phyloP scores from a whole-genome alignment of 1,139 yeast genomes.

The Taphrina sp. region DNA sequence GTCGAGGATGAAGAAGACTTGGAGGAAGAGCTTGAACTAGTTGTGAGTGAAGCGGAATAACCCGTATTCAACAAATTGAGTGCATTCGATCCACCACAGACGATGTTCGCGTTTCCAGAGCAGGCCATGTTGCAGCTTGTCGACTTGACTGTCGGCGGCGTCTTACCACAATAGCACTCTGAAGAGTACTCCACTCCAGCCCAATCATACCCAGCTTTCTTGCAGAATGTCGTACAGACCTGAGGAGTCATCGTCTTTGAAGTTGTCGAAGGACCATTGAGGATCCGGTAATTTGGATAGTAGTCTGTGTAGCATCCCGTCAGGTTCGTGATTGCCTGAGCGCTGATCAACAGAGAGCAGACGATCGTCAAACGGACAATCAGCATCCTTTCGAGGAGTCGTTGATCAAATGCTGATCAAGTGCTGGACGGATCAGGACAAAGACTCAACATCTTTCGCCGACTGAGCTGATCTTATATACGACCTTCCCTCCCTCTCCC shows the following conservation, averaged over 20 bases:
- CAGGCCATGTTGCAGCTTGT: constrained; percentile 16
- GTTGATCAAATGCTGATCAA: too few species aligned
- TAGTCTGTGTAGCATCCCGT: constrained; percentile 8
- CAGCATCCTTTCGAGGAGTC: too few species aligned
- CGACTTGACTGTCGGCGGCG: constrained; percentile 2
- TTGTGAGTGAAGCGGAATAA: too few species aligned
- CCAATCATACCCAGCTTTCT: constrained; percentile 15
- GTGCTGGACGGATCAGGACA: too few species aligned
- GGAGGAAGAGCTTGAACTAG: too few species aligned
- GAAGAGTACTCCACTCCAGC: constrained; percentile 3
- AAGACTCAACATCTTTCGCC: too few species aligned
- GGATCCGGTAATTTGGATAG: constrained; percentile 10
- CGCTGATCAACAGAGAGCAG: too few species aligned
- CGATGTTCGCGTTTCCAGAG: constrained; percentile 5
- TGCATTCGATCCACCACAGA: constrained; percentile 15
- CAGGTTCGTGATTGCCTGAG: too few species aligned
- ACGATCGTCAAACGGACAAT: too few species aligned
- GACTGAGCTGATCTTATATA: too few species aligned
- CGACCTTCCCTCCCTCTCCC: too few species aligned
- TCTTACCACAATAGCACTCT: constrained; percentile 20
- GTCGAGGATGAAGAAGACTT: too few species aligned
- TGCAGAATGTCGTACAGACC: constrained; percentile 15
- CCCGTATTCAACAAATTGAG: neutral
- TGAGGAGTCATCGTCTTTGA: constrained; percentile 23
- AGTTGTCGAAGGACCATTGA: constrained; percentile 13